Evolutionary conservation across 768 basidiomycete genomes (phyloP).

Genomic region (Tylopilus vinaceipallidus): DNA sequence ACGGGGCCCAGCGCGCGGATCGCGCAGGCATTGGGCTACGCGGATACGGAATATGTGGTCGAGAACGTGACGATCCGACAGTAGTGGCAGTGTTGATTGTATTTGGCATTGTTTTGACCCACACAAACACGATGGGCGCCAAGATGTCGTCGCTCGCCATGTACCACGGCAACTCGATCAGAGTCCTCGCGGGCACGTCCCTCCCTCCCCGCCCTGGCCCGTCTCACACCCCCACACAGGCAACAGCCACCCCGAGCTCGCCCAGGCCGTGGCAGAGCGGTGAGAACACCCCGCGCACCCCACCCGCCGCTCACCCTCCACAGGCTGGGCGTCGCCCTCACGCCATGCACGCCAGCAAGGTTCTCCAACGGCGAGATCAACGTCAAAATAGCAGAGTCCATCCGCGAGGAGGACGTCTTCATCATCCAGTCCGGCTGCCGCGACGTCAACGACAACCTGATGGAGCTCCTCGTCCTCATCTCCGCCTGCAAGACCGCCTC

Average conservation of each 20-base stretch:
- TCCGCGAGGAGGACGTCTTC: constrained; percentile 98
- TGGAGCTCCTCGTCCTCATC: constrained; percentile 98
- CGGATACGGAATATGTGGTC: constrained; percentile 95
- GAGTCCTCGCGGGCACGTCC: constrained; percentile 66
- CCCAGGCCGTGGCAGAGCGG: constrained; percentile 93
- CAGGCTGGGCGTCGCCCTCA: constrained; percentile 88
- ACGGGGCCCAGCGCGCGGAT: constrained; percentile 66
- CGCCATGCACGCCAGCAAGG: constrained; percentile 81
- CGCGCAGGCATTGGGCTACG: constrained; percentile 81
- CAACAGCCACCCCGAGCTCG: constrained; percentile 98
- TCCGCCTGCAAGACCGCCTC: constrained; percentile 98
- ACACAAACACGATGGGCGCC: constrained; percentile 8
- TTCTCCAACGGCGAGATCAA: constrained; percentile 96
- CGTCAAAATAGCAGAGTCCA: constrained; percentile 91
- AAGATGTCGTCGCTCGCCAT: constrained; percentile 35
- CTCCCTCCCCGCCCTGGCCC: neutral
- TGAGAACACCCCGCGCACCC: constrained; percentile 80
- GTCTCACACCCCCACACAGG: constrained; percentile 48
- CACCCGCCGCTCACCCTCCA: no score
- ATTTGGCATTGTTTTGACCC: constrained; percentile 28
- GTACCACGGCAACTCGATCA: constrained; percentile 81
- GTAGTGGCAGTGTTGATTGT: constrained; percentile 47
- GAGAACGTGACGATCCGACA: constrained; percentile 84
- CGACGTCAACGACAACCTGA: constrained; percentile 94
- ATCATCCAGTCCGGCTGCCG: constrained; percentile 90